phyloP scores from a whole-genome alignment of 176 grass and related monocot genomes.

The Tillandsia fasciculata region DNA sequence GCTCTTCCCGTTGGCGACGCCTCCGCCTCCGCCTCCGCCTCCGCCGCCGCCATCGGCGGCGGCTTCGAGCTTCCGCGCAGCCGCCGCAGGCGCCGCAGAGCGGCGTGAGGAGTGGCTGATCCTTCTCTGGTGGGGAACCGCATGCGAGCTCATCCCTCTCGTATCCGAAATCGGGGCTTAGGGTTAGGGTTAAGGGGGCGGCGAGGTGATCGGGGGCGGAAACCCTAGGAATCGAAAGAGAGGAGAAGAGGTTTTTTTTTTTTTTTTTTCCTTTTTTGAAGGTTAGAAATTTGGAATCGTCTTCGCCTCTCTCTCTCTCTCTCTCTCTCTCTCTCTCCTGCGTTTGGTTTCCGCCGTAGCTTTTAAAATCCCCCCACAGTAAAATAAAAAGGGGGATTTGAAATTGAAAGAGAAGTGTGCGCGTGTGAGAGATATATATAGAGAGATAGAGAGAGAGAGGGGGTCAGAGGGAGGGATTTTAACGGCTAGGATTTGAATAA shows the following conservation, averaged over 20 bases:
- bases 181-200: background rate
- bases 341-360: background rate
- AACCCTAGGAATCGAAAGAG: background rate
- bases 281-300: background rate
- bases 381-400: background rate
- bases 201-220: background rate
- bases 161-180: background rate
- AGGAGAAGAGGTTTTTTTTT: background rate
- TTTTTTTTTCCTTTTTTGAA: no score
- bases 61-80: background rate
- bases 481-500: no score
- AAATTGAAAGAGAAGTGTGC: background rate
- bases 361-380: background rate
- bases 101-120: background rate
- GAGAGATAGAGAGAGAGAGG: background rate
- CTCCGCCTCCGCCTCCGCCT: background rate
- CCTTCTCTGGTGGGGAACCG: background rate
- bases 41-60: background rate
- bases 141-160: background rate
- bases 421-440: background rate
- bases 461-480: background rate
- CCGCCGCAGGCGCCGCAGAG: background rate
- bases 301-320: background rate
- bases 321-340: background rate
- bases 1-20: constrained; percentile 1